These are phyloP conservation scores for Globisporangium middletonii DNA, from an alignment of 352 stramenopile genomes.

Conservation along the genomic window DNA sequence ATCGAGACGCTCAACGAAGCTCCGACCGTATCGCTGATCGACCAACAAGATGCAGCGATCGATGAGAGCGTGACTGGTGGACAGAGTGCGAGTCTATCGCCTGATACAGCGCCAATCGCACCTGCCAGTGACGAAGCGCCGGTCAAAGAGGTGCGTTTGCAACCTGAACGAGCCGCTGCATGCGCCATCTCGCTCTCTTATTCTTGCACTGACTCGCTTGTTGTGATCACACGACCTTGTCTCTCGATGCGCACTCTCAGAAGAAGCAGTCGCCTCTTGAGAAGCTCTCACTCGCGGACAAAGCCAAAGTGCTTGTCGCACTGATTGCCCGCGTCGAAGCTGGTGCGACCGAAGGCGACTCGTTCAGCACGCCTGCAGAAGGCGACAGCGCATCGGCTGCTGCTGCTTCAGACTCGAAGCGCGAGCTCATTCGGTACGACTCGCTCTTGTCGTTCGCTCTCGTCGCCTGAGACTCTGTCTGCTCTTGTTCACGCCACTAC, in stretches of 20 bases:
- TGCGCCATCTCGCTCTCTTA: background rate
- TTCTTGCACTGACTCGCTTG: background rate
- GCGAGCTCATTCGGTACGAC: constrained; percentile 55
- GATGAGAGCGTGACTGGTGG: no score
- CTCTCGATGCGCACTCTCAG: background rate
- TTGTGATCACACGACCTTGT: background rate
- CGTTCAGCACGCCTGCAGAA: constrained; percentile 17
- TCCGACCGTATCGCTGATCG: no score
- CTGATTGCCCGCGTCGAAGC: constrained; percentile 61
- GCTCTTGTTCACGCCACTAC: background rate
- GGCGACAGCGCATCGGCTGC: constrained; percentile 21
- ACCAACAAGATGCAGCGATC: no score
- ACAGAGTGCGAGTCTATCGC: no score
- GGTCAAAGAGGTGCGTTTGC: background rate
- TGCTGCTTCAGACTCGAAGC: constrained; percentile 39
- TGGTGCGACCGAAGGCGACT: constrained; percentile 49
- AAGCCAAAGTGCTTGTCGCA: constrained; percentile 45
- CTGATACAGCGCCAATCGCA: no score
- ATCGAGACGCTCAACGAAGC: no score
- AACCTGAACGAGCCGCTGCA: background rate
- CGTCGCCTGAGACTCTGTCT: background rate
- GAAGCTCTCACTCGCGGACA: constrained; percentile 41
- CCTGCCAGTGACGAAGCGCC: background rate
- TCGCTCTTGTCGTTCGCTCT: background rate
- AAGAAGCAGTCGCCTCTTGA: constrained; percentile 18